Base-by-base conservation (phyloP, 306 rosid species). In the Sphenostylis stenocarpa region DNA sequence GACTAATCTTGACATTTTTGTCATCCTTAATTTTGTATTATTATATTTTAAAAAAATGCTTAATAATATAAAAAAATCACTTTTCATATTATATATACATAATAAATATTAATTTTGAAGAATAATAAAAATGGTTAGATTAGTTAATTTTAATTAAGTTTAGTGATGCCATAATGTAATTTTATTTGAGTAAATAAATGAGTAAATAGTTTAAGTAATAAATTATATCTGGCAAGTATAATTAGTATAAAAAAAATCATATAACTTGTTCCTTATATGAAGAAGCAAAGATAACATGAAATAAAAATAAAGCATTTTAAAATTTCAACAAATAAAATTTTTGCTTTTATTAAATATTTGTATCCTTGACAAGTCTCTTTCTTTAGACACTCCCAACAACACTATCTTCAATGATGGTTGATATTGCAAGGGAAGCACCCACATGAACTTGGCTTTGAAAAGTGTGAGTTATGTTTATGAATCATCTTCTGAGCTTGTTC, bases 381-480 rank as follows among this genome's bases (percentile, higher is more conserved):
- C 33, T 11, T 65, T 65, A 5, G 14, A 36, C 49, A 65, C 0
- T 65, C 33, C 51, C 21, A 38, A 20, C 6, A 10, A 34, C 13
- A 20, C 6, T 12, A 47, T 47, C 53, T 41, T 49, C 68, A 70
- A 64, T 52, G 63, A 67, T 82, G 80, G 52, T 67, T 88, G 57
- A 76, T 85, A 80, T 86, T 86, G 82, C 94, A 86, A 57, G 98
- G 97, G 82, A 96, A 90, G 84, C 97, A 96, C 29, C 99, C 97
- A 71, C 97, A 91, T 26, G 97, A 83, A 75, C n/a, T 86, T 64
- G 84, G 88, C 57, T 62, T 84, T 29, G 92, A 72, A 43, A 90
- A 83, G 61, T 80, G 86, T 0, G 90, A 65, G 77, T 70, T 79
- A 41, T 87, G 84, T 53, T 69, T 73, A 62, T 78, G 90, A 45